Conservation (phyloP, 2,329 filamentous ascomycete genomes). For the Graphiopsis chlorocephala region DNA sequence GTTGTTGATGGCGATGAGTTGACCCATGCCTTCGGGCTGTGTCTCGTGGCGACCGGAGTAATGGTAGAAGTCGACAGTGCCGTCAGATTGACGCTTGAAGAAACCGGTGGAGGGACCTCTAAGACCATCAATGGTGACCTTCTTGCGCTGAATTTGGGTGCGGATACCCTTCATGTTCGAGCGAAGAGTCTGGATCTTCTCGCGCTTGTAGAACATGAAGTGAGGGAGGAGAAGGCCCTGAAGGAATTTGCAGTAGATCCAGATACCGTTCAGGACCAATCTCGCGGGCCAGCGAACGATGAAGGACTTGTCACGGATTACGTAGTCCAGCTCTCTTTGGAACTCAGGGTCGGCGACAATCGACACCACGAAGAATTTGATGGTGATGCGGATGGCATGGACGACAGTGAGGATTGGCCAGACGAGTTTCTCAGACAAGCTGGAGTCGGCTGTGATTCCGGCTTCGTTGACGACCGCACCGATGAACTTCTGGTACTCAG, state of each 20-base stretch:
- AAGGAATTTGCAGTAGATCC: conserved; percentile 46
- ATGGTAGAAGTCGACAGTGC: conserved; percentile 34
- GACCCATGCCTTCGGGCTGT: conserved; percentile 44
- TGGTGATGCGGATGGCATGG: conserved; percentile 41
- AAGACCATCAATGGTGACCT: conserved; percentile 45
- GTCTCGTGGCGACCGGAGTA: conserved; percentile 40
- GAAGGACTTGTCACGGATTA: conserved; percentile 37
- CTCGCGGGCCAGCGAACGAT: conserved; percentile 38
- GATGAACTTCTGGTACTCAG: conserved; percentile 18
- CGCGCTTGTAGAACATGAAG: conserved; percentile 50
- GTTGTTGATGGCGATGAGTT: conserved; percentile 46
- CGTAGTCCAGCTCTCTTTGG: conserved; percentile 50
- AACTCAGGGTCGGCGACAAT: conserved; percentile 53
- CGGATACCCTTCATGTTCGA: conserved; percentile 50
- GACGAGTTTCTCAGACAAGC: conserved; percentile 24
- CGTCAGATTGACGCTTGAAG: conserved; percentile 39
- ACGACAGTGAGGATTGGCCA: conserved; percentile 42
- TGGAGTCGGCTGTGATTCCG: conserved; percentile 8
- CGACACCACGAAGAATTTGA: conserved; percentile 51
- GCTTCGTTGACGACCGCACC: conserved; percentile 12
- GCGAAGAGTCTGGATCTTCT: conserved; percentile 47
- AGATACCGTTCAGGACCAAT: conserved; percentile 46
- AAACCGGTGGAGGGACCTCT: conserved; percentile 52
- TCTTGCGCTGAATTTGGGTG: conserved; percentile 47
- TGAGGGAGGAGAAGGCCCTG: conserved; percentile 47